Percentiles rank a stretch among this genome's conserved stretches.
These are phyloP conservation scores for Colletotrichum falcatum DNA, from an alignment of 2,329 filamentous ascomycete genomes.

Conservation along the genomic window DNA sequence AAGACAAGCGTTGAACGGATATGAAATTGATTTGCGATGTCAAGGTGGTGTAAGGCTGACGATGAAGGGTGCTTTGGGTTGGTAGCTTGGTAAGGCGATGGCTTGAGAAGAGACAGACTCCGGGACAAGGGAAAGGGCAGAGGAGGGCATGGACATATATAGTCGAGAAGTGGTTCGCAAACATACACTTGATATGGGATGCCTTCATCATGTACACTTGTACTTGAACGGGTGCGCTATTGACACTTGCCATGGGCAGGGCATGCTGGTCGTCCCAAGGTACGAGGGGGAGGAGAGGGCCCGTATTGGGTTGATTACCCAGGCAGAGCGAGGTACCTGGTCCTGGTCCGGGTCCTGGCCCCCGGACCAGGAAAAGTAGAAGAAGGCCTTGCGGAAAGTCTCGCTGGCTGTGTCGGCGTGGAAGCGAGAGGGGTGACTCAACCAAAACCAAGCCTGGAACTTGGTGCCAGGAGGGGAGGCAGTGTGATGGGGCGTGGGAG, in stretches of 20 bases:
- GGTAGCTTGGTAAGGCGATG: constrained; percentile 2
- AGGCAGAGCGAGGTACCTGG: constrained; percentile 25
- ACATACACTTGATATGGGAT: constrained; percentile 17
- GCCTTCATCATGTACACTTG: constrained; percentile 28
- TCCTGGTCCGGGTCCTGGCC: not conserved
- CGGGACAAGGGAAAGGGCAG: not conserved
- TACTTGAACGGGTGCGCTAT: constrained; percentile 24
- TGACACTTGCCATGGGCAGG: constrained; percentile 30
- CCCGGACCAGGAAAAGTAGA: not conserved
- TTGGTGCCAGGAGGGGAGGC: constrained; percentile 1
- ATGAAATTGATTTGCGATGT: not conserved
- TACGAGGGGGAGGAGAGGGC: constrained; percentile 3
- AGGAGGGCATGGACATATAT: constrained; percentile 31
- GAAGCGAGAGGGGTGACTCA: constrained; percentile 24
- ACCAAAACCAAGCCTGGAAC: constrained; percentile 3
- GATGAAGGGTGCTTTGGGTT: not conserved
- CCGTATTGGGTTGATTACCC: constrained; percentile 26
- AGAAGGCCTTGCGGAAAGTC: constrained; percentile 27
- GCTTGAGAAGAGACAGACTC: constrained; percentile 3
- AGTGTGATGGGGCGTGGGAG: not conserved
- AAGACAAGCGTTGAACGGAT: constrained; percentile 2
- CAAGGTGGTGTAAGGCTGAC: not conserved
- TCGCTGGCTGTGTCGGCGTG: constrained; percentile 22
- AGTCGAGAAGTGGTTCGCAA: constrained; percentile 7
- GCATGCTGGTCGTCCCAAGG: constrained; percentile 20